These are phyloP conservation scores for Penicillium parvum DNA, from an alignment of 495 filamentous ascomycete species.

Conservation along the genomic window DNA sequence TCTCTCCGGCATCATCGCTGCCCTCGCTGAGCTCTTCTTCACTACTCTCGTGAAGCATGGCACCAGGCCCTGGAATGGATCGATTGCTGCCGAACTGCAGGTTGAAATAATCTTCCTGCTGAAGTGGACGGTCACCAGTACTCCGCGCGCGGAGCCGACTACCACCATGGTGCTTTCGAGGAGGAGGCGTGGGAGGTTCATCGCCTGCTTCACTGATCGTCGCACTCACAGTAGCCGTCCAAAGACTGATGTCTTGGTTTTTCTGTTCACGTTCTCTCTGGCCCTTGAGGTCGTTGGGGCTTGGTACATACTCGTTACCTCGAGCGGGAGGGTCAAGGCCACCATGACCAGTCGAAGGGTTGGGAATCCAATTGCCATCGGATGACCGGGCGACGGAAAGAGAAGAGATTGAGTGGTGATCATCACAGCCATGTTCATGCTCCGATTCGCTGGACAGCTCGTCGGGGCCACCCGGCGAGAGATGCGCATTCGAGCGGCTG, in stretches of 20 bases:
- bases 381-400: constrained; percentile 22
- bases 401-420: constrained; percentile 10
- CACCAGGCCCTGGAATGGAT: constrained; percentile 43
- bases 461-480: constrained; percentile 30
- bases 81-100: constrained; percentile 21
- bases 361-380: constrained; percentile 33
- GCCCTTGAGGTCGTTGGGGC: constrained; percentile 42
- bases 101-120: constrained; percentile 40
- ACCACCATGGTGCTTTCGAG: constrained; percentile 16
- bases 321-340: constrained; percentile 41
- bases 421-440: constrained; percentile 23
- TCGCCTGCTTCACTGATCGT: constrained; percentile 40
- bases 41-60: constrained; percentile 44
- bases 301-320: constrained; percentile 36
- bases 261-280: constrained; percentile 38
- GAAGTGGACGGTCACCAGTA: constrained; percentile 40
- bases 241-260: constrained; percentile 42
- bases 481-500: constrained; percentile 37
- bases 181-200: constrained; percentile 19
- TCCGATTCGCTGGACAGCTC: constrained; percentile 27
- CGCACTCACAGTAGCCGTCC: constrained; percentile 40
- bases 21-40: constrained; percentile 35
- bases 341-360: constrained; percentile 25
- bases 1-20: constrained; percentile 9
- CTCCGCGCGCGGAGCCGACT: constrained; percentile 43